These are phyloP conservation scores for Phytophthora aleatoria DNA, from an alignment of 352 stramenopile species.

Conservation along the genomic window DNA sequence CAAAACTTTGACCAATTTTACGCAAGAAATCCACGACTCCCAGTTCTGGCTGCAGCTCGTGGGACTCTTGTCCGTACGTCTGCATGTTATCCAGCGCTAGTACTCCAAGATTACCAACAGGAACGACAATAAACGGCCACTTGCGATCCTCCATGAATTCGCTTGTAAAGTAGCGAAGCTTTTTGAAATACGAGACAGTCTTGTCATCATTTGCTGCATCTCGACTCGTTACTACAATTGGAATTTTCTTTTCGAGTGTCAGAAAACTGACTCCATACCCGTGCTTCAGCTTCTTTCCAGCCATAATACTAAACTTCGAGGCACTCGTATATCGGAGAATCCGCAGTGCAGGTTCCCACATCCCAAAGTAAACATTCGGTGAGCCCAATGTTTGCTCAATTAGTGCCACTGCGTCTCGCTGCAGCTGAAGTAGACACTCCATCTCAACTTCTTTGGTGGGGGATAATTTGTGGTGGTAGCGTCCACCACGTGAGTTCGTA, in stretches of 20 bases:
- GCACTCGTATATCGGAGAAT: slow-evolving; percentile 60
- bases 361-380: slow-evolving; percentile 65
- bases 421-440: slow-evolving; percentile 44
- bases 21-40: slow-evolving; percentile 79
- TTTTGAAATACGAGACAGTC: slow-evolving; percentile 6
- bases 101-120: slow-evolving; percentile 50
- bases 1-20: slow-evolving; percentile 42
- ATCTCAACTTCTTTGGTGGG: slow-evolving; percentile 47
- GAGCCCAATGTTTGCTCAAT: slow-evolving; percentile 42
- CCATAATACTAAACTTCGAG: slow-evolving; percentile 60
- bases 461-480: slow-evolving; percentile 21
- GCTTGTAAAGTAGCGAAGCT: slow-evolving; percentile 50
- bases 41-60: slow-evolving; percentile 63
- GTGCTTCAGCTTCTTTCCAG: slow-evolving; percentile 59
- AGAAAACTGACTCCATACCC: slow-evolving; percentile 66
- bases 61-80: slow-evolving; percentile 44
- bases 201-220: slow-evolving; percentile 16
- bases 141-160: slow-evolving; percentile 24
- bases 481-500: slow-evolving; percentile 1
- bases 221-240: slow-evolving; percentile 46
- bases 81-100: slow-evolving; percentile 72
- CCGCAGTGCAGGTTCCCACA: slow-evolving; percentile 56
- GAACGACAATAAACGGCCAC: slow-evolving; percentile 75
- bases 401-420: slow-evolving; percentile 36
- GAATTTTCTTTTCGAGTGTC: slow-evolving; percentile 37